phyloP scores from a whole-genome alignment of 73 alveolate species.

The Paramecium pentaurelia region DNA sequence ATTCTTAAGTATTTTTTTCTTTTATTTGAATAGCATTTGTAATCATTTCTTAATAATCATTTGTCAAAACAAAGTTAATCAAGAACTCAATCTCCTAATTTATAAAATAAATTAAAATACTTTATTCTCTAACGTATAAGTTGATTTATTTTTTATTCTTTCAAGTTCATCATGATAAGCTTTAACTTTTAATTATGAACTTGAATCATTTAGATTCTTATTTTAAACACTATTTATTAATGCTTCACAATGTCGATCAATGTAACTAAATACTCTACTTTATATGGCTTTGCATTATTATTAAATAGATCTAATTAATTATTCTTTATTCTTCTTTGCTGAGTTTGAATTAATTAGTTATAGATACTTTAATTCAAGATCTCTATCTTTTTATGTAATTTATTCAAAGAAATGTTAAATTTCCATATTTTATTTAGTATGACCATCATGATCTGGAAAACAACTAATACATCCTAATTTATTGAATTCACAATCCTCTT shows the following conservation, averaged over 20 bases:
- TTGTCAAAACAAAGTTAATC: neutral
- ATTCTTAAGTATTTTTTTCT: neutral
- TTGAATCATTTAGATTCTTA: neutral
- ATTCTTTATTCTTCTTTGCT: neutral
- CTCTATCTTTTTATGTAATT: neutral
- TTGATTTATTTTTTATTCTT: neutral
- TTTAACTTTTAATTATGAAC: neutral
- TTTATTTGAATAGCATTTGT: neutral
- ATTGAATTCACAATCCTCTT: neutral
- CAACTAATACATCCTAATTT: constrained; percentile 26
- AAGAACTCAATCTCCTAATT: neutral
- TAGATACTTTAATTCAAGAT: neutral
- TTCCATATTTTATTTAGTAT: constrained; percentile 30
- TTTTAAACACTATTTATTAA: neutral
- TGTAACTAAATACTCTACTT: neutral
- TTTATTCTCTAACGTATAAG: constrained; percentile 9
- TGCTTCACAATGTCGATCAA: neutral
- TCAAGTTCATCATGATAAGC: constrained; percentile 26
- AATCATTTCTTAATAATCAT: neutral
- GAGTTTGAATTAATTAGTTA: neutral
- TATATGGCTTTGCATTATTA: neutral
- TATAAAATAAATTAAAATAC: neutral
- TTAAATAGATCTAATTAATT: constrained; percentile 5
- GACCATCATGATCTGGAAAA: constrained; percentile 51
- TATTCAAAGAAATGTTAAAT: neutral